Base-by-base conservation (phyloP, 306 rosid species). In the Casuarina cunninghamiana region DNA sequence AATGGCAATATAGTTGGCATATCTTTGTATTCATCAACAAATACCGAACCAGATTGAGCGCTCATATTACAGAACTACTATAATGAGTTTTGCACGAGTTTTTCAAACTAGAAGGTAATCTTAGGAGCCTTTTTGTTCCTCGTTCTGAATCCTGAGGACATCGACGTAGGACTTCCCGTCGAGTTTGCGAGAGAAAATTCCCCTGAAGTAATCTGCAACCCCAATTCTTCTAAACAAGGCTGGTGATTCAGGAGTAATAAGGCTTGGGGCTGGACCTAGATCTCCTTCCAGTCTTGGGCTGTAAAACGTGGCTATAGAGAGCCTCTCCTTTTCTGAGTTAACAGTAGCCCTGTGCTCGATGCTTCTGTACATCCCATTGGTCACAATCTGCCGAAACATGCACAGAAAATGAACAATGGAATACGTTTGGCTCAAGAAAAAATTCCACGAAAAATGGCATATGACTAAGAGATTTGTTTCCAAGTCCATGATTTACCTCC, bases 281-380 rank as follows among this genome's bases (percentile, higher is more conserved):
- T 81, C 84, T 67, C 72, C 83, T 32, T 73, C 89, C 65, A 86
- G 49, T 6, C 77, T 82, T 32, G 88, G 86, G 7, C 53, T 78
- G 75, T 65, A 83, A 50, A 88, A 88, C 58, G 89, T 78, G 70
- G 85, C 93, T 3, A 88, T 46, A 0, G 86, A 82, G 5, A 90
- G 26, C 67, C 96, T 87, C 35, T 90, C 93, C 15, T 82, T 82
- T 11, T 13, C 2, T 10, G 72, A 41, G 79, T 88, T 90, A 7
- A 90, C 87, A 1, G 71, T 76, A 0, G 87, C 91, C 2, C 89
- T 62, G 76, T 91, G 90, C 77, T 78, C 78, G 1, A 66, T 37
- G 81, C 95, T 88, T 7, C 49, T 76, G 21, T 85, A 86, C 43
- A 80, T 65, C 26, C 88, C 91, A 55, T 88, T 88, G 7, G 90